Evolutionary conservation across 768 basidiomycete species (phyloP), one percentile per base, ranked within the genome.

Genomic region (Paxillus ammoniavirescens): DNA sequence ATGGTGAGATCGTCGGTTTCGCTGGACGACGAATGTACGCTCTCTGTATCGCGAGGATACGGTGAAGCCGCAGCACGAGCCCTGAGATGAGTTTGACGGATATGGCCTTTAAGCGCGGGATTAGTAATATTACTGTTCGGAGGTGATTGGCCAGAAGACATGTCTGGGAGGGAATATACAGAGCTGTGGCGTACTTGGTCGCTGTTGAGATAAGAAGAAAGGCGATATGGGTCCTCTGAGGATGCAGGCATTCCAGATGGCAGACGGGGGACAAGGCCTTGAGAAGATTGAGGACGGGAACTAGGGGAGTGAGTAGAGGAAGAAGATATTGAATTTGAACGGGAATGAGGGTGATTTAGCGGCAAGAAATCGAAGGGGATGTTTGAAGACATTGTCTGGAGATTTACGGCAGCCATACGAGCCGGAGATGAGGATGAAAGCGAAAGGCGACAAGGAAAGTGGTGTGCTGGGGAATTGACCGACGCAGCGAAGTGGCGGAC

Each of bases 1-100:
- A 91, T 84, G 60, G 87, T 77, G 57, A 91, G 78, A 67, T 93
- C 91, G 61, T 93, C 91, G n/a, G 90, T 86, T 74, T 93, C 91
- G 72, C 85, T 87, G 50, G 89, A 91, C 41, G 89, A 91, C 10
- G 90, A 91, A 63, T 92, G 89, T 57, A 91, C 87, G 65, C 86
- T 87, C 75, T 91, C 89, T 12, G 86, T 82, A 65, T 92, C 90
- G 57, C 91, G 84, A 50, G 89, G 87, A 71, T 93, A 93, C 42
- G 91, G 91, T 50, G 90, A 91, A 28, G 90, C 85, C 42, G 85
- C 85, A 41, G 81, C 86, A 59, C 91, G 84, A 59, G 89, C 89
- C 59, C 91, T 82, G 69, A 86, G 84, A 72, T 91, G 89, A 55
- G 81, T 79, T 28, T 83, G 83, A 60, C 88, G 86, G 59, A 86